Percentiles rank a stretch among this genome's conserved stretches.
Conservation (phyloP, 345 rosid genomes). For the Citrus medica region DNA sequence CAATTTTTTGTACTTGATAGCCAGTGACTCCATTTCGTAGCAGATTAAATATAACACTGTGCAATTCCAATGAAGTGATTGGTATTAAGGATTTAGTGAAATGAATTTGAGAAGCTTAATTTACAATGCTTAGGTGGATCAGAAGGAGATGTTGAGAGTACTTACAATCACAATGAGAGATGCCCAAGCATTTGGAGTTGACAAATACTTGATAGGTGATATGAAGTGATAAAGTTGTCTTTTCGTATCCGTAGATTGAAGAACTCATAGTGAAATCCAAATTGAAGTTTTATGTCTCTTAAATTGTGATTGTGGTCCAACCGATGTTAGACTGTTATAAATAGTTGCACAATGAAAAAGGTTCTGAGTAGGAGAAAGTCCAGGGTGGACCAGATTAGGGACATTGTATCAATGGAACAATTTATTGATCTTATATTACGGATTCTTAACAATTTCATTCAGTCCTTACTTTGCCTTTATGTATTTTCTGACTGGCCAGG, state of each 20-base stretch:
- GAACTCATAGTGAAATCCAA: too few species aligned
- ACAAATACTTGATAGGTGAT: background rate
- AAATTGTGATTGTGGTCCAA: too few species aligned
- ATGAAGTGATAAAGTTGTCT: background rate
- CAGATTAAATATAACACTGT: background rate
- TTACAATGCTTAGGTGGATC: background rate
- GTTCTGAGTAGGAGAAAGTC: background rate
- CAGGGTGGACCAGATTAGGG: background rate
- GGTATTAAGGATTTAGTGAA: background rate
- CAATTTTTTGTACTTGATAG: too few species aligned
- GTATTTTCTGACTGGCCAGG: conserved; percentile 32
- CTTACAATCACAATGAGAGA: background rate
- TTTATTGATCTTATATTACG: background rate
- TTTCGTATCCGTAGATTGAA: too few species aligned
- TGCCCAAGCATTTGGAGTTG: background rate
- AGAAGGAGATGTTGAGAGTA: background rate
- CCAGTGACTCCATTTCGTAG: background rate
- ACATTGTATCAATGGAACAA: background rate
- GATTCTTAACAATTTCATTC: background rate
- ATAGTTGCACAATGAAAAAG: background rate
- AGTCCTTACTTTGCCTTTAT: background rate
- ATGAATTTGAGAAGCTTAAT: background rate
- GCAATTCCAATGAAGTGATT: background rate
- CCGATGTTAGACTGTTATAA: too few species aligned
- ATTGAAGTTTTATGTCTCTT: too few species aligned